Conservation (phyloP, 805 yeast genomes). For the Pichia ethanolica region DNA sequence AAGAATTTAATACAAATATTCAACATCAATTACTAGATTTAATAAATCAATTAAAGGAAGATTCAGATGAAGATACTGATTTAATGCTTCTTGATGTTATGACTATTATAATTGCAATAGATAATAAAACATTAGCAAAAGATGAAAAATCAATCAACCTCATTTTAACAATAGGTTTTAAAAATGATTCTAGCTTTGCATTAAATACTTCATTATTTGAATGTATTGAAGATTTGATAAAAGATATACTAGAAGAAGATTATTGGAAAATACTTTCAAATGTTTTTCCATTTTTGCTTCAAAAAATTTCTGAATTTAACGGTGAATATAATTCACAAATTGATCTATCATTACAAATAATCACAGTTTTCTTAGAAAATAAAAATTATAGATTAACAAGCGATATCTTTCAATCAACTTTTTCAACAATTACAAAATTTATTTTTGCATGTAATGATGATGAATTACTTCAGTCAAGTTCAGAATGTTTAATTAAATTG, state of each 20-base stretch:
- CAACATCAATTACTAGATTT: constrained; percentile 27
- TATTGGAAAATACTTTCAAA: constrained; percentile 42
- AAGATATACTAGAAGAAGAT: constrained; percentile 34
- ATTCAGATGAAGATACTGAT: constrained; percentile 75
- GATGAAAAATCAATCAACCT: constrained; percentile 39
- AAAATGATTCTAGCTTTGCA: constrained; percentile 70
- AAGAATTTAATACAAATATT: constrained; percentile 22
- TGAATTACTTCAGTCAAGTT: constrained; percentile 67
- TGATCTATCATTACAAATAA: constrained; percentile 49
- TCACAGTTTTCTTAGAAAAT: constrained; percentile 46
- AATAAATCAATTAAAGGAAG: constrained; percentile 41
- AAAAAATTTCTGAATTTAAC: constrained; percentile 29
- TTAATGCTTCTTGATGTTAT: constrained; percentile 65
- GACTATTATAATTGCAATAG: constrained; percentile 47
- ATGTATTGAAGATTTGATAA: constrained; percentile 55
- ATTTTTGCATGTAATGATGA: constrained; percentile 54
- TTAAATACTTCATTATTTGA: constrained; percentile 61
- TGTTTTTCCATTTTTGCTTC: constrained; percentile 45
- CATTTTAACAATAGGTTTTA: constrained; percentile 56
- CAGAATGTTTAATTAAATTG: constrained; percentile 63
- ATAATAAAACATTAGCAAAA: constrained; percentile 28
- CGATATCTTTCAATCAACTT: constrained; percentile 34
- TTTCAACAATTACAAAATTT: constrained; percentile 36
- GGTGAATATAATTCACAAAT: constrained; percentile 55
- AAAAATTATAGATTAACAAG: constrained; percentile 14